Percentiles rank a stretch among this genome's conserved stretches.
Conservation (phyloP, 768 basidiomycete genomes). For the Myochromella boudieri region DNA sequence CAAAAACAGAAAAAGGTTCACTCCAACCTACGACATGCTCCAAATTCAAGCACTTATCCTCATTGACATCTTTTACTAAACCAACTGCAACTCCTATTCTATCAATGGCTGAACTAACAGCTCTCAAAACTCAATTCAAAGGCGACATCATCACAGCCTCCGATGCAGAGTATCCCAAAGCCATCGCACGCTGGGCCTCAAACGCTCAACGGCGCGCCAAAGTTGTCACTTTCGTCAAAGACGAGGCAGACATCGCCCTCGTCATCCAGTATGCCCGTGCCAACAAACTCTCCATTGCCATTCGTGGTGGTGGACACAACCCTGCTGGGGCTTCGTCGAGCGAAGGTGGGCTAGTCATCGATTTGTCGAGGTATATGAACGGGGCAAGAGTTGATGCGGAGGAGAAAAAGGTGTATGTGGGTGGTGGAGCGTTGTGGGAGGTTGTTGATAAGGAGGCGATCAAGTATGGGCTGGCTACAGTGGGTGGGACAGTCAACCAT, state of each 20-base stretch:
- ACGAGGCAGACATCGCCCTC: constrained; percentile 13
- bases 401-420: constrained; percentile 30
- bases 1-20: too few species aligned
- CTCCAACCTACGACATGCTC: too few species aligned
- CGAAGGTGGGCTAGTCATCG: constrained; percentile 40
- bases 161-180: too few species aligned
- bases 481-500: constrained; percentile 44
- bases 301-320: constrained; percentile 40
- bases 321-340: constrained; percentile 34
- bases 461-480: constrained; percentile 36
- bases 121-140: background rate
- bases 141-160: too few species aligned
- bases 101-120: background rate
- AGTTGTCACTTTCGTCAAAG: constrained; percentile 19
- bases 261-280: constrained; percentile 16
- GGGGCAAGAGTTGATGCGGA: constrained; percentile 30
- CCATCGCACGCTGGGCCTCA: too few species aligned
- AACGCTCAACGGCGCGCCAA: constrained; percentile 19
- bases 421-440: constrained; percentile 40
- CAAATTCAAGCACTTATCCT: too few species aligned
- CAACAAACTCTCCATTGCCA: constrained; percentile 26
- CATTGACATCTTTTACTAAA: too few species aligned
- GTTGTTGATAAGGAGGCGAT: constrained; percentile 37
- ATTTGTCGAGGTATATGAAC: constrained; percentile 27
- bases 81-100: too few species aligned